phyloP scores from a whole-genome alignment of 2,329 filamentous ascomycete genomes.

The Monilinia laxa region DNA sequence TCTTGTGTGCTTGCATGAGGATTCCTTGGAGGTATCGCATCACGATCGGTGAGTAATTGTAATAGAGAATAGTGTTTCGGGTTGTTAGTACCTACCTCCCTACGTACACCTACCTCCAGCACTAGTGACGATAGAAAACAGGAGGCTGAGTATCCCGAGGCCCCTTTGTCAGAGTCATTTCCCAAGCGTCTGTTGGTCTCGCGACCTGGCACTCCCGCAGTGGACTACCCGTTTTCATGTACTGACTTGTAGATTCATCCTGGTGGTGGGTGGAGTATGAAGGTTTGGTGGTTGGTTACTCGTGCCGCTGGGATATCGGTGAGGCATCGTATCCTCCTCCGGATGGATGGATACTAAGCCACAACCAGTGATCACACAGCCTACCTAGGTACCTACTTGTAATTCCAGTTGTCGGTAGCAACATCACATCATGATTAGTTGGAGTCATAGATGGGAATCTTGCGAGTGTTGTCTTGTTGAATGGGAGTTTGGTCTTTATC shows the following conservation, averaged over 20 bases:
- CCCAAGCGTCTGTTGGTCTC: constrained; percentile 9
- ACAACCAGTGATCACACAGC: not conserved
- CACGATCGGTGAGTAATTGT: no score
- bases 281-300: not conserved
- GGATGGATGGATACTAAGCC: not conserved
- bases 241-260: not conserved
- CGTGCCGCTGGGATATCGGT: not conserved
- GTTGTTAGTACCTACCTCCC: no score
- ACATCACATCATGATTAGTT: not conserved
- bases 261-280: not conserved
- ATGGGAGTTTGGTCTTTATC: not conserved
- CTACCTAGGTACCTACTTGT: not conserved
- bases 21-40: no score
- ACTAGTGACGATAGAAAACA: not conserved
- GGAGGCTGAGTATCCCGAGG: constrained; percentile 17
- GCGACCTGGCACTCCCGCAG: constrained; percentile 18
- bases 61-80: no score
- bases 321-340: not conserved
- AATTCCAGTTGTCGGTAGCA: not conserved
- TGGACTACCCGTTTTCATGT: not conserved
- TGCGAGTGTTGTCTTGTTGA: not conserved
- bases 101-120: no score
- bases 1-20: no score
- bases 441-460: constrained; percentile 8
- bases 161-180: not conserved